Evolutionary conservation across 176 grass and related monocot genomes (phyloP), one percentile per base, ranked within the genome.

Genomic region (Phoenix dactylifera): DNA sequence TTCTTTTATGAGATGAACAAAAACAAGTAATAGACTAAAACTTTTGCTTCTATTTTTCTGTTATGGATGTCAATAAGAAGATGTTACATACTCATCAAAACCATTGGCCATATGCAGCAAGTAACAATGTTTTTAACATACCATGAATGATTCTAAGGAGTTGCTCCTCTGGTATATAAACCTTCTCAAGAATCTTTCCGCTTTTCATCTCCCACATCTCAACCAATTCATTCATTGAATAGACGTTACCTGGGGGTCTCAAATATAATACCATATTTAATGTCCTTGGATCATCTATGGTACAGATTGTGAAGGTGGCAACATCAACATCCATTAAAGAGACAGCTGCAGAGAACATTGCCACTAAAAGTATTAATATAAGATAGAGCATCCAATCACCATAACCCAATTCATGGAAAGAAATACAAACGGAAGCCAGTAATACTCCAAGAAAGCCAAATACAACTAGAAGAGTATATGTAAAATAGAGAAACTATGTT

Each of bases 281-380:
- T 85, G 87, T 91, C 65, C 78, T 97, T 7, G 81, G 69, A 35
- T 91, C 84, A 4, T 85, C 87, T 59, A 97, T 83, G 17, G 81
- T 73, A 57, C 81, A 83, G 53, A 91, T 62, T 57, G 87, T 85
- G 74, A 85, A 97, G 62, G 73, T 63, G 68, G 87, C 92, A 29
- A 88, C 92, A 49, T 91, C 92, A 71, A 26, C 49, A 57, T 85
- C 87, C 64, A 85, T 55, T 58, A 97, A 78, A 75, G 88, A 97
- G 44, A 91, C 66, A 61, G 78, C 89, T 95, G 54, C 57, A 67
- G 26, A 80, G 44, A 82, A 64, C 35, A 44, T 44, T 44, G 10
- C 35, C 7, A 44, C 35, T 3, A 44, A 44, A 44, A 14, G 7
- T 44, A 44, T 44, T 14, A 10, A 44, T 44, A 44, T 14, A 44